These are phyloP conservation scores for Xylaria sp. DNA, from an alignment of 495 filamentous ascomycete species.

Conservation along the genomic window DNA sequence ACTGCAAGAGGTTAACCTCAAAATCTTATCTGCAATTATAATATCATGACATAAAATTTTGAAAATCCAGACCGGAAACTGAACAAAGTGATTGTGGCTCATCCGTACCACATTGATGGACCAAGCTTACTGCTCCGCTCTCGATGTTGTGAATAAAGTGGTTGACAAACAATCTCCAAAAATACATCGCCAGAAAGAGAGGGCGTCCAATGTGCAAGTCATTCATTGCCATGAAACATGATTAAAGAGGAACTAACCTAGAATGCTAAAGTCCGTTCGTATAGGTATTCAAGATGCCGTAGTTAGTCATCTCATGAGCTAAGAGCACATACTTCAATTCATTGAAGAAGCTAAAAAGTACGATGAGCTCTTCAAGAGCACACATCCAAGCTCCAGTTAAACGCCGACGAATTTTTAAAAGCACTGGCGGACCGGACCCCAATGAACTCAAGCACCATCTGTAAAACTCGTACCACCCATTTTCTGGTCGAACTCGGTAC, in stretches of 20 bases:
- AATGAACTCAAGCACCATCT: constrained; percentile 31
- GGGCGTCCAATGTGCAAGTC: background rate
- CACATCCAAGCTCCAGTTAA: background rate
- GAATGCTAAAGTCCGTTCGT: background rate
- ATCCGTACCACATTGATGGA: background rate
- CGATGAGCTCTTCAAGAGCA: background rate
- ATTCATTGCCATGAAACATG: background rate
- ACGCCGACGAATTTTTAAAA: background rate
- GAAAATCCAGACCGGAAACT: background rate
- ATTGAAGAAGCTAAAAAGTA: background rate
- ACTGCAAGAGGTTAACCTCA: background rate
- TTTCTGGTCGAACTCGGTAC: constrained; percentile 45
- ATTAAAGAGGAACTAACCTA: background rate
- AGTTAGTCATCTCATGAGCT: background rate
- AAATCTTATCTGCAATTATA: background rate
- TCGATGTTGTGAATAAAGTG: background rate
- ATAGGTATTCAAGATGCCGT: background rate
- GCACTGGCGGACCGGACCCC: background rate
- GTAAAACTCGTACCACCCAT: constrained; percentile 40
- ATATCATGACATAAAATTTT: background rate
- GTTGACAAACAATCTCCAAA: background rate
- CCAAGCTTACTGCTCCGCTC: background rate
- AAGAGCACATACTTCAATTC: background rate
- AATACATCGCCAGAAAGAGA: background rate
- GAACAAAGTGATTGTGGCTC: background rate